Conservation (phyloP, 2,329 filamentous ascomycete genomes). For the Xylaria arbuscula region DNA sequence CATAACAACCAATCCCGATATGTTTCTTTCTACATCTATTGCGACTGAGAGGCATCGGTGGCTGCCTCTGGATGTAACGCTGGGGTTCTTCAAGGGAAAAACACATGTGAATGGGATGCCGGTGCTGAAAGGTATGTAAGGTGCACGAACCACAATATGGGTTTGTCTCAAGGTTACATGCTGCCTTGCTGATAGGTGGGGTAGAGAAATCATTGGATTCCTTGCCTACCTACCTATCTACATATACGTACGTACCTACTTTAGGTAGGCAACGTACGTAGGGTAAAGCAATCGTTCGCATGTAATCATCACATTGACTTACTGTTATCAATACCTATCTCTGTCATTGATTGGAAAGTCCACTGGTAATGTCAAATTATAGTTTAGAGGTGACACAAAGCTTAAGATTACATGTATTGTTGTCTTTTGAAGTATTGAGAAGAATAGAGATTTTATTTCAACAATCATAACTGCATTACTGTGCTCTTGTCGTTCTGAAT, state of each 20-base stretch:
- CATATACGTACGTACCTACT: background rate
- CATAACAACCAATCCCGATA: background rate
- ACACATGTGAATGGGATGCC: background rate
- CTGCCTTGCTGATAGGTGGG: background rate
- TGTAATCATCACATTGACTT: background rate
- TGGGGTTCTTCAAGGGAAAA: background rate
- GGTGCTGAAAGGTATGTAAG: background rate
- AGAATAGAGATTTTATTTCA: background rate
- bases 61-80: slow-evolving; percentile 4
- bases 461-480: background rate
- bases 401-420: background rate
- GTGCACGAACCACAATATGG: slow-evolving; percentile 2
- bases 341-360: background rate
- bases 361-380: background rate
- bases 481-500: background rate
- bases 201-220: background rate
- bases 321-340: background rate
- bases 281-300: background rate
- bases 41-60: background rate
- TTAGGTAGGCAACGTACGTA: background rate
- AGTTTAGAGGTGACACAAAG: background rate
- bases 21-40: background rate
- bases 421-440: background rate
- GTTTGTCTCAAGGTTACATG: slow-evolving; percentile 8
- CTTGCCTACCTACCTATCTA: background rate